phyloP scores from a whole-genome alignment of 2,329 filamentous ascomycete species.

The Xylariaceae sp. region DNA sequence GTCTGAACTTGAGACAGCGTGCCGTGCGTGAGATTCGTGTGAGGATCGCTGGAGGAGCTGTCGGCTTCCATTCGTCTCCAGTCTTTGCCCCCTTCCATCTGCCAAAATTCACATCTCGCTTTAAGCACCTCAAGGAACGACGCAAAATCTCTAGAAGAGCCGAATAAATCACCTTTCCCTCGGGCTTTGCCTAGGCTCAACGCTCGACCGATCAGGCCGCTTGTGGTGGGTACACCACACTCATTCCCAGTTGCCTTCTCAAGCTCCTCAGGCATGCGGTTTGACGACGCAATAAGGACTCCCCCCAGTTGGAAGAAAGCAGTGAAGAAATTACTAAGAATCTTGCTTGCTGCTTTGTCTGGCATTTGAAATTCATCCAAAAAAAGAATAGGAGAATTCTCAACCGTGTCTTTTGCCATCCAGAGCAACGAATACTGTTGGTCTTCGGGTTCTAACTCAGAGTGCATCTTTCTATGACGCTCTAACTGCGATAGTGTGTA shows the following conservation, averaged over 20 bases:
- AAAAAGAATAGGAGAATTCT: conserved; percentile 77
- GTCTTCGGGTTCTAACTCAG: conserved; percentile 30
- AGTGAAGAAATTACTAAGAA: conserved; percentile 78
- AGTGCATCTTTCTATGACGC: conserved; percentile 56
- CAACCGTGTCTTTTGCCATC: conserved; percentile 77
- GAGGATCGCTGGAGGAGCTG: conserved; percentile 32
- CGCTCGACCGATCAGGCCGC: conserved; percentile 56
- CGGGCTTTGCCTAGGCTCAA: conserved; percentile 48
- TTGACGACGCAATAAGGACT: conserved; percentile 79
- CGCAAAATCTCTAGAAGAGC: conserved; percentile 73
- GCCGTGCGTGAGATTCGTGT: conserved; percentile 19
- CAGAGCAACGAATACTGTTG: conserved; percentile 72
- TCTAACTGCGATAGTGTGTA: conserved; percentile 77
- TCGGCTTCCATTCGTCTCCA: conserved; percentile 66
- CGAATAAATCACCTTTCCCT: conserved; percentile 57
- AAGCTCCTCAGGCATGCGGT: conserved; percentile 82
- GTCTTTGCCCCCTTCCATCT: conserved; percentile 77
- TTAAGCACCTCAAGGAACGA: conserved; percentile 77
- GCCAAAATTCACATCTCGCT: conserved; percentile 81
- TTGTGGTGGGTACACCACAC: conserved; percentile 61
- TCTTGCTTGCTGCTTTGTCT: conserved; percentile 77
- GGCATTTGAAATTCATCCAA: conserved; percentile 85
- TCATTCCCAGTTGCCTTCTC: conserved; percentile 75
- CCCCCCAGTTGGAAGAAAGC: conserved; percentile 83
- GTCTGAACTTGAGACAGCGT: conserved; percentile 5